phyloP scores from a whole-genome alignment of 1,284 basidiomycete species.

The Ceratobasidium sp. region DNA sequence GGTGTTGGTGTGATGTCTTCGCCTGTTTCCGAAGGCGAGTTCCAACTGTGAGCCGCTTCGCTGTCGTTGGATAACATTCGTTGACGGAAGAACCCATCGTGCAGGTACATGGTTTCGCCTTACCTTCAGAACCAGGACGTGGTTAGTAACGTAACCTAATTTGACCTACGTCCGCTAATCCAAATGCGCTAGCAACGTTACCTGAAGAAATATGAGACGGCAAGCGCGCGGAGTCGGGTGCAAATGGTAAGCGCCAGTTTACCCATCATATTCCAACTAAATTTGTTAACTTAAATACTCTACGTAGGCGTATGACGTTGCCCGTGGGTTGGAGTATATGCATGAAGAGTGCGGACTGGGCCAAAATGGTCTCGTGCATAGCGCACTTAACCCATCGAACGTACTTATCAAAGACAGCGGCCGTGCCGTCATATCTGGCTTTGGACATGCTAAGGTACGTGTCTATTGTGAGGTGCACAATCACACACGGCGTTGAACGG shows the following conservation, averaged over 20 bases:
- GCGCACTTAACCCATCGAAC: slow-evolving; percentile 30
- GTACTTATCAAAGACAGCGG: slow-evolving; percentile 43
- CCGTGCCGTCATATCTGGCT: slow-evolving; percentile 37
- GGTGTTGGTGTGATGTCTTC: slow-evolving; percentile 14
- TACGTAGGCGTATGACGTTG: slow-evolving; percentile 13
- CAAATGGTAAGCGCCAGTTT: slow-evolving; percentile 14
- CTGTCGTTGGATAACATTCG: no score
- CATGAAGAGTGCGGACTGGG: slow-evolving; percentile 2
- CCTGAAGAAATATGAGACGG: slow-evolving; percentile 6
- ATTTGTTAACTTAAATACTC: not conserved
- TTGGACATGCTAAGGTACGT: slow-evolving; percentile 38
- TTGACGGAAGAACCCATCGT: no score
- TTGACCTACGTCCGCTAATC: not conserved
- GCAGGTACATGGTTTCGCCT: slow-evolving; percentile 30
- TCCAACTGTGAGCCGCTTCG: slow-evolving; percentile 21
- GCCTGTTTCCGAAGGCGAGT: slow-evolving; percentile 7
- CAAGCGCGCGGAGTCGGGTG: not conserved
- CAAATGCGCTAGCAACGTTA: slow-evolving; percentile 19
- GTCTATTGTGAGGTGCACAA: not conserved
- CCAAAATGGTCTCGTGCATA: slow-evolving; percentile 33
- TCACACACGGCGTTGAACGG: no score
- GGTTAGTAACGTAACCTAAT: not conserved
- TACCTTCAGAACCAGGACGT: slow-evolving; percentile 28
- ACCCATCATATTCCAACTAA: not conserved
- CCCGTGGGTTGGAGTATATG: slow-evolving; percentile 38